Conservation (phyloP, 495 filamentous ascomycete species). For the Emericellopsis terricola region DNA sequence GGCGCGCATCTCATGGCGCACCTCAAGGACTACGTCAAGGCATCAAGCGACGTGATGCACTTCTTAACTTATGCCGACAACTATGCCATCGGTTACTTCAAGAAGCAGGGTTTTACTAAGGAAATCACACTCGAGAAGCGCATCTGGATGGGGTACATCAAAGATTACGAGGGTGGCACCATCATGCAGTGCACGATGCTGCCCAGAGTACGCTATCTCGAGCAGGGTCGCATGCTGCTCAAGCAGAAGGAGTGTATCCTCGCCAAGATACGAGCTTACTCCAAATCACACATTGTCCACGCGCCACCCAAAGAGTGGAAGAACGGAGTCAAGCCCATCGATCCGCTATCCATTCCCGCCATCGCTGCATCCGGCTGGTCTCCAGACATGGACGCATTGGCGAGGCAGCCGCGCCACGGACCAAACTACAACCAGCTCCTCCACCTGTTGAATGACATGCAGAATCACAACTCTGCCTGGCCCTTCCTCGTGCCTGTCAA, state of each 20-base stretch:
- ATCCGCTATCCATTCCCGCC: slow-evolving; percentile 63
- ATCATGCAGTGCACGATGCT: slow-evolving; percentile 99
- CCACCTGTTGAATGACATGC: slow-evolving; percentile 85
- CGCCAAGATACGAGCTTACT: slow-evolving; percentile 86
- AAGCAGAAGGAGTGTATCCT: slow-evolving; percentile 93
- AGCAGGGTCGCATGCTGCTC: slow-evolving; percentile 82
- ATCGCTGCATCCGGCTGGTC: slow-evolving; percentile 89
- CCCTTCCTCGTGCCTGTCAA: slow-evolving; percentile 91
- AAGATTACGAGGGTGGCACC: slow-evolving; percentile 96
- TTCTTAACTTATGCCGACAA: slow-evolving; percentile 98
- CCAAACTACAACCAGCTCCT: slow-evolving; percentile 90
- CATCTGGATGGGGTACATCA: slow-evolving; percentile 99
- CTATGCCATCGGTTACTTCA: slow-evolving; percentile 97
- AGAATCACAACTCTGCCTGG: slow-evolving; percentile 83
- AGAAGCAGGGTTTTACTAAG: slow-evolving; percentile 98
- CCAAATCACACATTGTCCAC: slow-evolving; percentile 76
- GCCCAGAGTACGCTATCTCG: slow-evolving; percentile 83
- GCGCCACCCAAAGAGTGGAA: slow-evolving; percentile 69
- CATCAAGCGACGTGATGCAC: slow-evolving; percentile 91
- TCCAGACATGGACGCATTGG: slow-evolving; percentile 91
- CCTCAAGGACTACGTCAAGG: slow-evolving; percentile 96
- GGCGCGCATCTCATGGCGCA: slow-evolving; percentile 97
- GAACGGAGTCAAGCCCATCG: slow-evolving; percentile 41
- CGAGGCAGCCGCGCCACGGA: slow-evolving; percentile 89
- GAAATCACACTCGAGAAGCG: slow-evolving; percentile 84